Base-by-base conservation (phyloP, 176 grass and related monocot genomes). In the Lolium rigidum region DNA sequence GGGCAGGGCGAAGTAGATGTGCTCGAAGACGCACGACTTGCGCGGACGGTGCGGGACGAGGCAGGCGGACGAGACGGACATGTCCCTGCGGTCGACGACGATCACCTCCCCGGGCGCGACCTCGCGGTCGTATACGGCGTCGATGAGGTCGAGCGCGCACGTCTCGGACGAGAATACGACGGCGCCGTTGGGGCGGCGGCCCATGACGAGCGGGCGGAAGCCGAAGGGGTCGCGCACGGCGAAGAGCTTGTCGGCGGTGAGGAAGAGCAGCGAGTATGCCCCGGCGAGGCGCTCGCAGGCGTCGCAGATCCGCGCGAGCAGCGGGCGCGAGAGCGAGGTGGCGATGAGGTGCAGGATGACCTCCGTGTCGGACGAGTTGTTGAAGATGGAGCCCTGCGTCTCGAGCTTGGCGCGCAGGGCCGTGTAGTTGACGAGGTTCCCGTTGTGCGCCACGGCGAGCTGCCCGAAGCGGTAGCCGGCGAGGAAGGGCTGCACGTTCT, bases 341-440 rank as follows among this genome's bases (percentile, higher is more conserved):
- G 94, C 94, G 87, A 99, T 99, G 74, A 99, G 94, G 80, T 99
- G 97, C 68, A 91, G 89, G 86, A 99, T 92, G 20, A 99, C 94
- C 97, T 99, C 97, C 10, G 97, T 99, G 88, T 99, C 94, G 16
- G 97, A 99, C 25, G 92, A 85, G 55, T 94, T 93, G 75, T 92
- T 99, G 43, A 99, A 99, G 81, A 99, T 99, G 31, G 97, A 99
- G 5, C 97, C 94, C 11, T 88, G 86, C 16, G 85, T 86, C 90
- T 99, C 94, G 8, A 99, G 92, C 51, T 62, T 80, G 79, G 74
- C 74, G 18, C 89, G 92, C 65, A 99, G 92, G 39, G 83, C 61
- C 6, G 52, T 68, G 88, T 99, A 92, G 80, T 99, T 96, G 1
- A 96, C 92, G 58, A 96, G 89, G 80, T 96, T 99, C 8, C 94